Percentiles rank a stretch among this genome's conserved stretches.
Conservation (phyloP, 2,329 filamentous ascomycete species). For the Torrubiella hemipterigena region DNA sequence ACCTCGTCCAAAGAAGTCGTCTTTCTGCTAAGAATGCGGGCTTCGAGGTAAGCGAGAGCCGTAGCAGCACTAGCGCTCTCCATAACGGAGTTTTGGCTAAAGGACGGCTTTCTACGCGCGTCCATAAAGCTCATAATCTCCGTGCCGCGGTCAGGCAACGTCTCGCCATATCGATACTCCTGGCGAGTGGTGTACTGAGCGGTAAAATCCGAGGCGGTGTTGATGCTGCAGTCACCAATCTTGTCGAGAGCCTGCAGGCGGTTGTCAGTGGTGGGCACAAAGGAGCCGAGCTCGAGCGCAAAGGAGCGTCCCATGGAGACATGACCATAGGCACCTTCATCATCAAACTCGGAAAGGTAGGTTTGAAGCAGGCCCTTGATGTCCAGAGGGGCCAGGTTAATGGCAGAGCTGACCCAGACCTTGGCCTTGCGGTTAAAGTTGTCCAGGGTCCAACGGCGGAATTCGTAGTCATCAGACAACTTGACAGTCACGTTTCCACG, state of each 20-base stretch:
- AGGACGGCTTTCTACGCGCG: conserved; percentile 37
- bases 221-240: conserved; percentile 62
- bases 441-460: conserved; percentile 69
- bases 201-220: conserved; percentile 90
- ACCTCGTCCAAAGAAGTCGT: conserved; percentile 62
- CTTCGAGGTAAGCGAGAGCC: conserved; percentile 61
- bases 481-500: conserved; percentile 73
- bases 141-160: conserved; percentile 54
- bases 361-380: conserved; percentile 93
- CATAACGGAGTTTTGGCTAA: conserved; percentile 36
- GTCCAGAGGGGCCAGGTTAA: conserved; percentile 80
- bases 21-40: conserved; percentile 56
- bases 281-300: conserved; percentile 80
- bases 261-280: conserved; percentile 78
- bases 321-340: conserved; percentile 83
- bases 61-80: conserved; percentile 48
- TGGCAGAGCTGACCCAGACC: conserved; percentile 66
- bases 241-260: conserved; percentile 71
- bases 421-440: conserved; percentile 66
- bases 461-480: conserved; percentile 84
- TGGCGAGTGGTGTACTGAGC: conserved; percentile 95
- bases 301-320: conserved; percentile 89
- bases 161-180: conserved; percentile 82
- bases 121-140: conserved; percentile 53
- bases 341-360: conserved; percentile 88